phyloP scores from a whole-genome alignment of 2,329 filamentous ascomycete genomes.

The Pseudofabraea citricarpa region DNA sequence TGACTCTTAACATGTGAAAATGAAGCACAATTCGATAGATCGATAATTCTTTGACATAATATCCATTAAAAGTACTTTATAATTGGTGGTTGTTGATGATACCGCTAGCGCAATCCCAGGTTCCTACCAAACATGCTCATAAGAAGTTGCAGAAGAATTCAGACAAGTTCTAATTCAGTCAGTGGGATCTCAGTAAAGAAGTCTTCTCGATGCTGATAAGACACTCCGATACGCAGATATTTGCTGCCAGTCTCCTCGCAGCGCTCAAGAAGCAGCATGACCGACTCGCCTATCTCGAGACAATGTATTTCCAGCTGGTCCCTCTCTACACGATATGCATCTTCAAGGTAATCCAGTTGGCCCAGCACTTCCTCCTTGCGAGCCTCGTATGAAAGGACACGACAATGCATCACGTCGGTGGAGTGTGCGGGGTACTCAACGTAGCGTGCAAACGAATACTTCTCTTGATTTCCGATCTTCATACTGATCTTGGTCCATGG shows the following conservation, averaged over 20 bases:
- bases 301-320: not conserved
- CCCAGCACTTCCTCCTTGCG: not conserved
- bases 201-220: not conserved
- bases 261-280: not conserved
- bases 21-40: no score
- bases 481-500: not conserved
- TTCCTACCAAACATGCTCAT: no score
- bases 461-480: not conserved
- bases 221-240: not conserved
- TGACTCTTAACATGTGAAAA: no score
- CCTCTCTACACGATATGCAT: not conserved
- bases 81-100: no score
- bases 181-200: not conserved
- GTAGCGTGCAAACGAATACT: not conserved
- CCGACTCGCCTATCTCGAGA: not conserved
- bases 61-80: no score
- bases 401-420: not conserved
- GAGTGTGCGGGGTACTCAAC: not conserved
- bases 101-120: no score
- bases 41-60: no score
- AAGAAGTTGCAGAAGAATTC: no score
- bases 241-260: not conserved
- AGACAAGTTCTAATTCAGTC: conserved; percentile 6
- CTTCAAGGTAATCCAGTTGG: not conserved
- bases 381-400: not conserved